These are phyloP conservation scores for Pichia heedii DNA, from an alignment of 805 yeast species.

Conservation along the genomic window DNA sequence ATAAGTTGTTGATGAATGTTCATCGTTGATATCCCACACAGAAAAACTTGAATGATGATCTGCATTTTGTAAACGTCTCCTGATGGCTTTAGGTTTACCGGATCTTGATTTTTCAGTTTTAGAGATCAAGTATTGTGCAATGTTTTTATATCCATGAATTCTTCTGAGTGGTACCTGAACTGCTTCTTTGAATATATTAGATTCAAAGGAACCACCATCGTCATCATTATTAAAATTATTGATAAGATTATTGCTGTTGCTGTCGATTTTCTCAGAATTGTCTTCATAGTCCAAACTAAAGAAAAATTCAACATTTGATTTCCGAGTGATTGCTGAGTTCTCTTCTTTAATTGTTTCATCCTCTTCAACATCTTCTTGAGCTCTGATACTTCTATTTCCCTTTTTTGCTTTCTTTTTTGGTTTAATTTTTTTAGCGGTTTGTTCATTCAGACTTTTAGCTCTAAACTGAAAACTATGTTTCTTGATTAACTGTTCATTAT, in stretches of 20 bases:
- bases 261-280: no score
- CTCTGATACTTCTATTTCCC: not conserved
- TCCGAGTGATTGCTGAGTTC: no score
- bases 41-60: not conserved
- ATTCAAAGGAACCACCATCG: not conserved
- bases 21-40: not conserved
- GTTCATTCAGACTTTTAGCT: no score
- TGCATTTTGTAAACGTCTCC: not conserved
- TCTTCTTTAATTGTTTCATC: no score
- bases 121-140: not conserved
- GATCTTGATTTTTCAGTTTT: not conserved
- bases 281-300: no score
- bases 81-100: not conserved
- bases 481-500: no score
- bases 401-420: no score
- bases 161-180: not conserved
- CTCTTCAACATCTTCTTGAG: not conserved
- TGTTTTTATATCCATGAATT: not conserved
- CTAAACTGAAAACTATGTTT: not conserved
- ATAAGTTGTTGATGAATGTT: not conserved
- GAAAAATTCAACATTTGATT: no score
- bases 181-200: not conserved
- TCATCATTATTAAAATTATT: no score
- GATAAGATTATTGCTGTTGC: no score
- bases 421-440: no score